A percentile compares a stretch with the other conserved stretches of the same genome.
Evolutionary conservation across 1,284 basidiomycete species (phyloP).

Genomic region (Fistulina hepatica): DNA sequence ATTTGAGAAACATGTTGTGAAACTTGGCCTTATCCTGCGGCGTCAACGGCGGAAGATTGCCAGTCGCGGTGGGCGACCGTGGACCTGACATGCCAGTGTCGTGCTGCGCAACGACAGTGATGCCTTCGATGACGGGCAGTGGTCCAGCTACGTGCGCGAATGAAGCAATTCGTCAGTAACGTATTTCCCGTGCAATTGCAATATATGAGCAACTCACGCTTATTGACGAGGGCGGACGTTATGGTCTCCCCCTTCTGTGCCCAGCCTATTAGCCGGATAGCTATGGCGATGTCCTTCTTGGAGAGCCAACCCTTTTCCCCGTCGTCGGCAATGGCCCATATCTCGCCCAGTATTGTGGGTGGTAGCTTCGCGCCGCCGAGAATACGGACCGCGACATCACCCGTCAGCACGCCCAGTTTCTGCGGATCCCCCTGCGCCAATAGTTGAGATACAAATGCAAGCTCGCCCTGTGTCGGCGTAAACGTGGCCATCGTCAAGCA

Average conservation of each 20-base stretch:
- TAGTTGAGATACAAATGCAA: slow-evolving; percentile 57
- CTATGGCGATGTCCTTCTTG: slow-evolving; percentile 75
- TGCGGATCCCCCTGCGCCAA: slow-evolving; percentile 60
- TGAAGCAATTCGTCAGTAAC: slow-evolving; percentile 11
- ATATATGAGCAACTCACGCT: slow-evolving; percentile 46
- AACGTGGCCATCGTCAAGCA: slow-evolving; percentile 55
- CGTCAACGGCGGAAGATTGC: slow-evolving; percentile 52
- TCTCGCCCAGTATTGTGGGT: slow-evolving; percentile 76
- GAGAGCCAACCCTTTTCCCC: slow-evolving; percentile 90
- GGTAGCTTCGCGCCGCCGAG: slow-evolving; percentile 72
- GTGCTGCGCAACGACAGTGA: slow-evolving; percentile 36
- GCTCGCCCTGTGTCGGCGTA: slow-evolving; percentile 54
- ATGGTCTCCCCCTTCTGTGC: slow-evolving; percentile 80
- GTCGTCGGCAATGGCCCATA: slow-evolving; percentile 90
- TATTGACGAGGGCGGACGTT: slow-evolving; percentile 46
- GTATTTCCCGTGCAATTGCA: background rate
- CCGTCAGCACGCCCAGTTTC: slow-evolving; percentile 74
- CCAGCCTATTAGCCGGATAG: slow-evolving; percentile 84
- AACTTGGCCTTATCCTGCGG: slow-evolving; percentile 79
- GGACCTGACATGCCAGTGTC: slow-evolving; percentile 34
- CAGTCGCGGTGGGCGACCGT: slow-evolving; percentile 41
- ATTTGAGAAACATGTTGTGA: slow-evolving; percentile 63
- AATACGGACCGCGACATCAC: slow-evolving; percentile 74
- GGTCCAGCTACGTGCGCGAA: no score
- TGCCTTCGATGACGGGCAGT: slow-evolving; percentile 69